Percentiles rank a stretch among this genome's conserved stretches.
phyloP scores from a whole-genome alignment of 805 yeast species.

The Nakazawaea molendinolei region DNA sequence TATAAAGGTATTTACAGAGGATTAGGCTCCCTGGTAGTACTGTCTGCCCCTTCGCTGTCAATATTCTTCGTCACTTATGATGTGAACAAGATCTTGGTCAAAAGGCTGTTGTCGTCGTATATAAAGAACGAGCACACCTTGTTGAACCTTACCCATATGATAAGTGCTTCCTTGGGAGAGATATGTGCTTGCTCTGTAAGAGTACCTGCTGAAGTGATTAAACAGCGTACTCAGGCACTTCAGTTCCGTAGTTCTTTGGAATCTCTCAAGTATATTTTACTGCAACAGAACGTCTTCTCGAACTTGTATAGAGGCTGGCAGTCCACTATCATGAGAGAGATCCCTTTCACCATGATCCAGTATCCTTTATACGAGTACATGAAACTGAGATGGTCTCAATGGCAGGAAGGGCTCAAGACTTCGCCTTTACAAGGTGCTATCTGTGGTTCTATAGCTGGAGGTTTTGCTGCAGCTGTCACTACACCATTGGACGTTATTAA shows the following conservation, averaged over 20 bases:
- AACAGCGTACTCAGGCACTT: conserved; percentile 87
- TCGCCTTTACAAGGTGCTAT: conserved; percentile 74
- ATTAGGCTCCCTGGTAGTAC: conserved; percentile 86
- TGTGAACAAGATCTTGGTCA: conserved; percentile 42
- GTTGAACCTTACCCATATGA: conserved; percentile 65
- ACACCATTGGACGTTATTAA: conserved; percentile 78
- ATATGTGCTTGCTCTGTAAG: conserved; percentile 88
- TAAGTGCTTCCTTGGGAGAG: conserved; percentile 85
- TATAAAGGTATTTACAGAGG: conserved; percentile 89
- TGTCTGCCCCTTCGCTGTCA: conserved; percentile 87
- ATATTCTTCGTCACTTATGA: conserved; percentile 83
- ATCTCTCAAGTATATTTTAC: conserved; percentile 56
- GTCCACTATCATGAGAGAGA: conserved; percentile 89
- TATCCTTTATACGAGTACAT: conserved; percentile 88
- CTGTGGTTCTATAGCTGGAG: conserved; percentile 81
- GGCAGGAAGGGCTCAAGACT: conserved; percentile 32
- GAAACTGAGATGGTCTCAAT: conserved; percentile 52
- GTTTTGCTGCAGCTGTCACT: conserved; percentile 72
- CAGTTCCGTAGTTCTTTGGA: conserved; percentile 51
- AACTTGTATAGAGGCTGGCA: conserved; percentile 93
- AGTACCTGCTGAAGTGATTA: conserved; percentile 95
- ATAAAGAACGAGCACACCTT: conserved; percentile 22
- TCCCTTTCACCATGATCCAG: conserved; percentile 94
- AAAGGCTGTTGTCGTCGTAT: conserved; percentile 16
- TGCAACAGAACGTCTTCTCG: conserved; percentile 48